Evolutionary conservation across 768 basidiomycete species (phyloP).

Genomic region (Termitomyces titanicus): DNA sequence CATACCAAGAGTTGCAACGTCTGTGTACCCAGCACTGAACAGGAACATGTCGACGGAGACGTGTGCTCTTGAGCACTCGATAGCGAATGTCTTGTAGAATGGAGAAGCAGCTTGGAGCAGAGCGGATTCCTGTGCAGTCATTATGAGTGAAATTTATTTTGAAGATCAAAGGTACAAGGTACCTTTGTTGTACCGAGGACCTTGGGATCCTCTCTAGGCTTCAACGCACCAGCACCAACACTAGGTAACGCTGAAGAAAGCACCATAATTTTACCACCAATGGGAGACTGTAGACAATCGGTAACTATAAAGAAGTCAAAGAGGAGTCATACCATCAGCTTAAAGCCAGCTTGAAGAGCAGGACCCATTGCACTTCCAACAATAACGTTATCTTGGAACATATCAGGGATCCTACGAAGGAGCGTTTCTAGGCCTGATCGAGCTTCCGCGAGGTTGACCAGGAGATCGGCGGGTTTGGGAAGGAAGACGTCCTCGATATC

Average conservation of each 20-base stretch:
- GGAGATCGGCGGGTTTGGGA: constrained; percentile 93
- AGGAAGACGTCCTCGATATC: constrained; percentile 98
- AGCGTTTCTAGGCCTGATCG: constrained; percentile 77
- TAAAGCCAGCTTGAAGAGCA: constrained; percentile 93
- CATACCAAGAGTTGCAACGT: constrained; percentile 89
- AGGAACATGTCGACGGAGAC: constrained; percentile 99
- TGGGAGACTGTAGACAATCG: constrained; percentile 57
- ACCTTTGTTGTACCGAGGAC: constrained; percentile 93
- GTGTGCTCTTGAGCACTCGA: constrained; percentile 95
- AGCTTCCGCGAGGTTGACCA: constrained; percentile 89
- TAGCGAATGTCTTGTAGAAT: constrained; percentile 98
- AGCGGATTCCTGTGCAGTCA: constrained; percentile 67
- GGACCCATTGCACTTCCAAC: constrained; percentile 94
- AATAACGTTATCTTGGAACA: constrained; percentile 96
- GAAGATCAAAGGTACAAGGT: neutral
- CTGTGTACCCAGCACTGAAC: constrained; percentile 90
- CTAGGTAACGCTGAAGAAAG: constrained; percentile 85
- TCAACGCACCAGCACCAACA: constrained; percentile 85
- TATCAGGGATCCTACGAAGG: constrained; percentile 82
- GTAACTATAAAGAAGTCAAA: neutral
- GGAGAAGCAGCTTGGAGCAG: constrained; percentile 90
- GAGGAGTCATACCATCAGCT: constrained; percentile 67
- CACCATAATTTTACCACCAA: constrained; percentile 83
- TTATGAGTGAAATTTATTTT: neutral
- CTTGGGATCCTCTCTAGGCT: constrained; percentile 96